Evolutionary conservation across 148 eudicot species (phyloP).

Genomic region (Cornus controversa): DNA sequence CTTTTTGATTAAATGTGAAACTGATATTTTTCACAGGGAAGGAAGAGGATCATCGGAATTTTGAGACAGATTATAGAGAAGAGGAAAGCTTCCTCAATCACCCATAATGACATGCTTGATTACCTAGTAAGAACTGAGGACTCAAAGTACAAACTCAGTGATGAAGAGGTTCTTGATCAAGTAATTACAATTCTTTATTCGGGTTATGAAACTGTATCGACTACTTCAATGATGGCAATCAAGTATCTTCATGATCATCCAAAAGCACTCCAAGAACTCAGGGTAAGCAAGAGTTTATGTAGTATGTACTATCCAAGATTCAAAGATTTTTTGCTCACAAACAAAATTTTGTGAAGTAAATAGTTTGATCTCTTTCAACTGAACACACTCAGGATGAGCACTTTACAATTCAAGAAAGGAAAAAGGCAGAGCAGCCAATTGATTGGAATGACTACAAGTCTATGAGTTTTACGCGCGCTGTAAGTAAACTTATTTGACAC

Average conservation of each 20-base stretch:
- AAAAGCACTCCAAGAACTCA: constrained; percentile 61
- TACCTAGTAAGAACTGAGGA: constrained; percentile 43
- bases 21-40: constrained; percentile 39
- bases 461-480: constrained; percentile 87
- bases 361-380: background rate
- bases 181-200: constrained; percentile 71
- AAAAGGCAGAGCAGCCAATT: constrained; percentile 50
- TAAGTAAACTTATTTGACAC: constrained; percentile 22
- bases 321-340: background rate
- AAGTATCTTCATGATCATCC: constrained; percentile 96
- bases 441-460: constrained; percentile 75
- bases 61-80: constrained; percentile 46
- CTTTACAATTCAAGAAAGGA: constrained; percentile 49
- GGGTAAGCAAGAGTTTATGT: constrained; percentile 32
- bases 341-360: too few relatives aligned
- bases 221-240: constrained; percentile 91
- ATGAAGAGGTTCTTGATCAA: constrained; percentile 76
- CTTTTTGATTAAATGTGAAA: background rate
- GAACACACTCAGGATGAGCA: constrained; percentile 55
- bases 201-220: constrained; percentile 84
- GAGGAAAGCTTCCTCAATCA: constrained; percentile 44
- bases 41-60: constrained; percentile 44
- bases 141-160: constrained; percentile 43
- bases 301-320: background rate
- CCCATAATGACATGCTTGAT: constrained; percentile 53